Base-by-base conservation (phyloP, 768 basidiomycete species). In the Leccinum boreale region DNA sequence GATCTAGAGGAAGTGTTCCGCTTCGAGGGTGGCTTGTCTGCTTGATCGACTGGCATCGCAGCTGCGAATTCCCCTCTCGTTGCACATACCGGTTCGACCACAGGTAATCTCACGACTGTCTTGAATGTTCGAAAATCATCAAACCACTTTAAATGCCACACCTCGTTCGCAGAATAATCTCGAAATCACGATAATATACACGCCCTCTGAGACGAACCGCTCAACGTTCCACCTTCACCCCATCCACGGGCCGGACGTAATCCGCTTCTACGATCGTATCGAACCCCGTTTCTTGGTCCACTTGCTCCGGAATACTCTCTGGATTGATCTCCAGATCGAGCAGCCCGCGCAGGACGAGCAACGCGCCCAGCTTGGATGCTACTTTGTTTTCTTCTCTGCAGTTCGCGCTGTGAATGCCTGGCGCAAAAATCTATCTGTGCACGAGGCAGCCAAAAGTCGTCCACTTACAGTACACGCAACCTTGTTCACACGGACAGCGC, bases 361-460 rank as follows among this genome's bases (percentile, higher is more conserved):
- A 68, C 1, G 91, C 90, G n/a, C 92, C 92, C 7, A 80, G 55
- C 68, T 94, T 94, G 11, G 87, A 90, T 15, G 77, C 79, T 3
- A 93, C 84, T n/a, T 77, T 70, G 71, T 92, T 92, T 52, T 79
- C 79, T 68, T 91, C 86, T 66, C 74, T 84, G 73, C 92, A 94
- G 7, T 66, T 69, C 17, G 79, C 67, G 63, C 86, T 87, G 58
- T 84, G 77, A 15, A 91, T 80, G 65, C 91, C 92, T 93, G 55
- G 4, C 42, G 10, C 14, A 14, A 24, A 14, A 51, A 7, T 21
- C 21, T n/a, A 42, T 44, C 15, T 17, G 9, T 2, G 31, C 5
- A 1, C 51, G 29, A 24, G 45, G 17, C 2, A 3, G 15, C 1
- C 24, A 54, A 36, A 36, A 21, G 19, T 19, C n/a, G 14, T 46